A percentile compares a stretch with the other conserved stretches of the same genome.
These are phyloP conservation scores for Blastobotrys robertii DNA, from an alignment of 805 yeast species.

Conservation along the genomic window DNA sequence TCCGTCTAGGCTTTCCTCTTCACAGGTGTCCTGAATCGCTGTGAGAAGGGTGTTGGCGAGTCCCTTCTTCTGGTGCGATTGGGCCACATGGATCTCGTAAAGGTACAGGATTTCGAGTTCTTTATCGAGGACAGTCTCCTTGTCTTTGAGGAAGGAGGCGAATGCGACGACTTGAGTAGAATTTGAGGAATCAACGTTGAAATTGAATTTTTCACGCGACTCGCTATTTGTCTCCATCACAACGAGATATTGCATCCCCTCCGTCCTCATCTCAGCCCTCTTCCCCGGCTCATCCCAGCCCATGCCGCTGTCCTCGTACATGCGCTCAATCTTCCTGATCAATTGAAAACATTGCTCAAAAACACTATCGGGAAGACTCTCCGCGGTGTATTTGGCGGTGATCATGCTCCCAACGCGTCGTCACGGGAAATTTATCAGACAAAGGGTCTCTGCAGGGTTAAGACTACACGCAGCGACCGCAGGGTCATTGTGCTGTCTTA, in stretches of 20 bases:
- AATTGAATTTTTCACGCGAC: neutral
- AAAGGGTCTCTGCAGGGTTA: no score
- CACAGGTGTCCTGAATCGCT: neutral
- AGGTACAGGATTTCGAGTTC: conserved; percentile 14
- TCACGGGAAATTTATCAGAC: no score
- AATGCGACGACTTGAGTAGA: conserved; percentile 13
- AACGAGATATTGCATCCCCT: conserved; percentile 13
- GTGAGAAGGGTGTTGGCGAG: conserved; percentile 13
- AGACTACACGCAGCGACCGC: no score
- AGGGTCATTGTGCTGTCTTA: no score
- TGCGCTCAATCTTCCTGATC: conserved; percentile 15
- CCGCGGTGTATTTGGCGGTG: no score
- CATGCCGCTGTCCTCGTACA: conserved; percentile 19
- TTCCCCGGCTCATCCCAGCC: conserved; percentile 20
- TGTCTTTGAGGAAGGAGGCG: conserved; percentile 14
- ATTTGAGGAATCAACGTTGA: neutral
- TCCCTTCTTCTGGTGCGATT: conserved; percentile 13
- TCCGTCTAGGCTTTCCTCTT: neutral
- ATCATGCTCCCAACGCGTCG: no score
- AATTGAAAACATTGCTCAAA: conserved; percentile 16
- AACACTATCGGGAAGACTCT: neutral
- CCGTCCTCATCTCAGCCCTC: conserved; percentile 17
- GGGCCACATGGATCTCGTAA: conserved; percentile 22
- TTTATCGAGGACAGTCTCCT: conserved; percentile 4
- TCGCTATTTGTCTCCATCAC: neutral